Percentiles rank a stretch among this genome's conserved stretches.
These are phyloP conservation scores for Haberlea rhodopensis DNA, from an alignment of 257 asterid species.

Conservation along the genomic window DNA sequence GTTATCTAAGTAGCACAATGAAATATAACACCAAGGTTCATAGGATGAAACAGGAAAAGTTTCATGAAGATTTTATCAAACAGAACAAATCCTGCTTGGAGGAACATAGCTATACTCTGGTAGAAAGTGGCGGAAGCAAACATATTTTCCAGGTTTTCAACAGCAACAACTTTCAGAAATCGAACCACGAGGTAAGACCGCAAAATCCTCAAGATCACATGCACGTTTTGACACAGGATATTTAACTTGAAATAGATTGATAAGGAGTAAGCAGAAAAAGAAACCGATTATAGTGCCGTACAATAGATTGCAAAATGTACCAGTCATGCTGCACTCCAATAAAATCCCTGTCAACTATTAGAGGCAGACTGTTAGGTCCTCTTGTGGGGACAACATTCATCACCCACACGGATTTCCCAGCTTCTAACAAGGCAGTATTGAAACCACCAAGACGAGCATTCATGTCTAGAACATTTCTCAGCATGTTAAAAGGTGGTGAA, in stretches of 20 bases:
- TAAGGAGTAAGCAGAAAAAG: constrained; percentile 9
- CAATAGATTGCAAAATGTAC: constrained; percentile 36
- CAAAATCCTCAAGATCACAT: constrained; percentile 3
- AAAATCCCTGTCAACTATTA: constrained; percentile 82
- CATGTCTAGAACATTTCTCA: constrained; percentile 97
- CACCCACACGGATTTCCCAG: constrained; percentile 89
- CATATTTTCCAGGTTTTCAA: not conserved
- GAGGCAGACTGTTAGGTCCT: constrained; percentile 72
- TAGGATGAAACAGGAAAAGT: not conserved
- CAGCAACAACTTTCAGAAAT: constrained; percentile 10
- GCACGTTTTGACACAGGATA: constrained; percentile 4
- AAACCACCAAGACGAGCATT: constrained; percentile 92
- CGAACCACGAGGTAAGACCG: not conserved
- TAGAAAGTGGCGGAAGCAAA: not conserved
- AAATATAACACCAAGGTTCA: not conserved
- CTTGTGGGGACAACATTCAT: constrained; percentile 92
- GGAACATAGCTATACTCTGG: not conserved
- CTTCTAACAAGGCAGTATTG: constrained; percentile 77
- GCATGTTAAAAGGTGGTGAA: constrained; percentile 99
- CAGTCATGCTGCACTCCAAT: constrained; percentile 91
- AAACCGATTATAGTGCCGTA: not conserved
- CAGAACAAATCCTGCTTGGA: not conserved
- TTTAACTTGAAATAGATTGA: not conserved
- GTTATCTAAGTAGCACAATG: not conserved
- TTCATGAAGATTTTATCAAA: not conserved